These are phyloP conservation scores for Solanum chilense DNA, from an alignment of 257 asterid species.

Conservation along the genomic window DNA sequence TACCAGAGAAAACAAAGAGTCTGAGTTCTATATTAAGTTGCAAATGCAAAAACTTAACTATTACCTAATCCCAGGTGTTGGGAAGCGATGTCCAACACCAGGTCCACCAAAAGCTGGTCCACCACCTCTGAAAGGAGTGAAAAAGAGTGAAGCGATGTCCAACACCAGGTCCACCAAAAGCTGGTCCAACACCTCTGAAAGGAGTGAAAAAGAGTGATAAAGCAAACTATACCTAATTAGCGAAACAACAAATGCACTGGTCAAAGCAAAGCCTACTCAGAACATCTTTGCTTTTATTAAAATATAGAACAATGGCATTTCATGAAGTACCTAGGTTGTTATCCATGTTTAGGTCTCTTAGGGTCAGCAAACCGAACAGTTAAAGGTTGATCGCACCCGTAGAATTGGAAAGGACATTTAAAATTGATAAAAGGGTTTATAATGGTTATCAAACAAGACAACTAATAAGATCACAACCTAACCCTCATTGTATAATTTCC, in stretches of 20 bases:
- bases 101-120: slow-evolving; percentile 43
- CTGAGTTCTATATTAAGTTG: neutral
- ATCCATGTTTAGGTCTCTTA: slow-evolving; percentile 72
- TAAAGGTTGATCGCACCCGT: slow-evolving; percentile 91
- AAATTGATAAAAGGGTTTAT: neutral
- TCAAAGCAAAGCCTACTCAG: neutral
- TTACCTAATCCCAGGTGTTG: slow-evolving; percentile 65
- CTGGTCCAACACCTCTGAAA: slow-evolving; percentile 59
- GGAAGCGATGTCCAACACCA: slow-evolving; percentile 42
- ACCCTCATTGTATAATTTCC: slow-evolving; percentile 86
- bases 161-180: too few relatives aligned
- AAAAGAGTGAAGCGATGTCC: too few relatives aligned
- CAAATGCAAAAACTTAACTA: slow-evolving; percentile 2
- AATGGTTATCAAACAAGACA: neutral
- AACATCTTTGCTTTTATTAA: neutral
- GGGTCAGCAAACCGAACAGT: slow-evolving; percentile 96
- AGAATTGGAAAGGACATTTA: slow-evolving; percentile 10
- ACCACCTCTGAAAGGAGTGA: too few relatives aligned
- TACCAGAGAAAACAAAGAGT: neutral
- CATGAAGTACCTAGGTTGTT: slow-evolving; percentile 47
- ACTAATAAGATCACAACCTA: slow-evolving; percentile 15
- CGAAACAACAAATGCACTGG: neutral
- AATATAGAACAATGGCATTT: neutral
- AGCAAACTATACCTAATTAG: neutral
- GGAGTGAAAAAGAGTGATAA: neutral